A percentile compares a stretch with the other conserved stretches of the same genome.
phyloP scores from a whole-genome alignment of 768 basidiomycete genomes.

The Neoboletus magnificus region DNA sequence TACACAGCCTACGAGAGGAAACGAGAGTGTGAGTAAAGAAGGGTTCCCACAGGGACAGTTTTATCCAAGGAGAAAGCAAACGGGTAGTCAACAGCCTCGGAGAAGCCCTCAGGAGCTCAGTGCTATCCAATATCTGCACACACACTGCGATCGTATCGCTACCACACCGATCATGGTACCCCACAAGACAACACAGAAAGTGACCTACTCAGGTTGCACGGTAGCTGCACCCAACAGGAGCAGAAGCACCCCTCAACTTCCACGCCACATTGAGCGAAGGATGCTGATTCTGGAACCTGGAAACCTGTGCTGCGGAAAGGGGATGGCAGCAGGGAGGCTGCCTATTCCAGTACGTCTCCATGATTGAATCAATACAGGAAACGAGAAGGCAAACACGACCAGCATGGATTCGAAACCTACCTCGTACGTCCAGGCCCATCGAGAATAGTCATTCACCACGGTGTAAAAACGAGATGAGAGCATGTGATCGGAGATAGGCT shows the following conservation, averaged over 20 bases:
- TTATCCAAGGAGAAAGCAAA: background rate
- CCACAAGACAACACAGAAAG: slow-evolving; percentile 7
- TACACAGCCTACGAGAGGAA: slow-evolving; percentile 66
- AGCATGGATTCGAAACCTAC: slow-evolving; percentile 1
- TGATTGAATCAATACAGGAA: slow-evolving; percentile 11
- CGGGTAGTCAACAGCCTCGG: background rate
- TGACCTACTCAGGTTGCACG: background rate
- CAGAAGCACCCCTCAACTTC: slow-evolving; percentile 19
- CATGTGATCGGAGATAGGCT: slow-evolving; percentile 31
- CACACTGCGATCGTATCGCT: slow-evolving; percentile 10
- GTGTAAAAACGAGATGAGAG: slow-evolving; percentile 40
- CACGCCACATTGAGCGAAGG: slow-evolving; percentile 12
- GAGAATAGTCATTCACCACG: slow-evolving; percentile 52
- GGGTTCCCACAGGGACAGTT: background rate
- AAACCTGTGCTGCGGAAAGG: slow-evolving; percentile 12
- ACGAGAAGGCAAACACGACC: slow-evolving; percentile 3
- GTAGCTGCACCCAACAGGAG: slow-evolving; percentile 18
- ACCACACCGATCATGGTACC: slow-evolving; percentile 4
- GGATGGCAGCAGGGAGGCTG: slow-evolving; percentile 14
- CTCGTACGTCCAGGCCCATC: slow-evolving; percentile 51
- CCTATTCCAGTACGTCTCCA: slow-evolving; percentile 14
- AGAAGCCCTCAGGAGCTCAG: background rate
- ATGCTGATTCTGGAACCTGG: slow-evolving; percentile 10
- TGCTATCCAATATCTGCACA: background rate
- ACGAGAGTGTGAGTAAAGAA: slow-evolving; percentile 3